Conservation (phyloP, 2,329 filamentous ascomycete genomes). For the Penicillium sp. region DNA sequence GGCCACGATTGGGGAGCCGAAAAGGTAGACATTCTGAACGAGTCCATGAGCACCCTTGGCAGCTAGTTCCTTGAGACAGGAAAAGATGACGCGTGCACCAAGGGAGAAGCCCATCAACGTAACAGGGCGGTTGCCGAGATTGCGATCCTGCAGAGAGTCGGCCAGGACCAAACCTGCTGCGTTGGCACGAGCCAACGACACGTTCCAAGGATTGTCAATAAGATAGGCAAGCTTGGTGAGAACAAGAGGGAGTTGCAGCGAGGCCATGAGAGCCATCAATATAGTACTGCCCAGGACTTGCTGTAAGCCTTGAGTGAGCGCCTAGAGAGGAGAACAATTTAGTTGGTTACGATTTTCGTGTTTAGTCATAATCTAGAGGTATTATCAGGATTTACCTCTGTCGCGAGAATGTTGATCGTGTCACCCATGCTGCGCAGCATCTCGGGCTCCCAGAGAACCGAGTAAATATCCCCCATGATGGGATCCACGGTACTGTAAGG, state of each 20-base stretch:
- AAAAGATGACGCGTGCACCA: slow-evolving; percentile 88
- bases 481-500: slow-evolving; percentile 96
- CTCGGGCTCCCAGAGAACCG: slow-evolving; percentile 95
- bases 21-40: slow-evolving; percentile 93
- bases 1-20: slow-evolving; percentile 87
- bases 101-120: slow-evolving; percentile 95
- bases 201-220: slow-evolving; percentile 97
- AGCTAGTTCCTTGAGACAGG: slow-evolving; percentile 83
- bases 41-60: slow-evolving; percentile 82
- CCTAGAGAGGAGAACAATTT: slow-evolving; percentile 55
- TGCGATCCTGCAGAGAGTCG: slow-evolving; percentile 89
- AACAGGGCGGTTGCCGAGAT: slow-evolving; percentile 85
- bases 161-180: slow-evolving; percentile 88
- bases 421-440: slow-evolving; percentile 98
- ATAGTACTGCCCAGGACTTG: slow-evolving; percentile 92
- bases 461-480: slow-evolving; percentile 98
- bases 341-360: slow-evolving; percentile 23
- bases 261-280: slow-evolving; percentile 85
- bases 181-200: slow-evolving; percentile 89
- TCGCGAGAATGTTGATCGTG: slow-evolving; percentile 97
- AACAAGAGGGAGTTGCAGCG: slow-evolving; percentile 87
- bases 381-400: slow-evolving; percentile 67
- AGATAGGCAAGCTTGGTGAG: slow-evolving; percentile 92
- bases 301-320: slow-evolving; percentile 92
- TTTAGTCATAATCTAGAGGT: too few relatives aligned